A percentile compares a stretch with the other conserved stretches of the same genome.
Conservation (phyloP, 148 eudicot genomes). For the Rhododendron simsii region DNA sequence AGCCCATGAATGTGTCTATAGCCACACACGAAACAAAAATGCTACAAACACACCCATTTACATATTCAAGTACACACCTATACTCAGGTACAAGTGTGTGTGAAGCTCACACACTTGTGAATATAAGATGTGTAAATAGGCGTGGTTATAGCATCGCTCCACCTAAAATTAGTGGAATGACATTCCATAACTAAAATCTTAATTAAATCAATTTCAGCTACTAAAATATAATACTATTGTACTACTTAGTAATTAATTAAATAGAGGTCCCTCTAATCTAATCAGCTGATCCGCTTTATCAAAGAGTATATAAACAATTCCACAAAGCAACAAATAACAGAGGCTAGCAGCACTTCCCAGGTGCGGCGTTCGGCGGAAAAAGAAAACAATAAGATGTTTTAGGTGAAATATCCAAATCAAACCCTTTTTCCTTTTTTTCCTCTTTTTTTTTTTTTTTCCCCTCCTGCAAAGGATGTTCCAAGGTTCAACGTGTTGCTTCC, state of each 20-base stretch:
- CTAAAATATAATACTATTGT: background rate
- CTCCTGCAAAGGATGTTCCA: background rate
- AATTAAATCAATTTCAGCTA: background rate
- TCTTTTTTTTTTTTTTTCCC: no score
- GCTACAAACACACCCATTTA: no score
- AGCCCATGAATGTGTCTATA: background rate
- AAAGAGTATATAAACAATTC: conserved; percentile 4
- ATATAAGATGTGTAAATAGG: background rate
- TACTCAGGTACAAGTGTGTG: background rate
- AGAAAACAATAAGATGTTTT: background rate
- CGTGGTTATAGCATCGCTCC: background rate
- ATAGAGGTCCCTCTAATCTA: background rate
- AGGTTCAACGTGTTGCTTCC: background rate
- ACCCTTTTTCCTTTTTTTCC: background rate
- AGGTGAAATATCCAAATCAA: background rate
- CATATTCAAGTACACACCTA: no score
- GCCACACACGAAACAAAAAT: background rate
- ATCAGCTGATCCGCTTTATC: background rate
- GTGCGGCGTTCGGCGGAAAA: conserved; percentile 99
- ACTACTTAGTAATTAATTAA: no score
- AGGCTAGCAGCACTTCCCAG: conserved; percentile 49
- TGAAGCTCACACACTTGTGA: no score
- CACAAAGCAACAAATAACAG: conserved; percentile 35
- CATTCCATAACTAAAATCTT: background rate
- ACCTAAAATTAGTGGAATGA: background rate